phyloP scores from a whole-genome alignment of 2,329 filamentous ascomycete species.

The Zymoseptoria brevis region DNA sequence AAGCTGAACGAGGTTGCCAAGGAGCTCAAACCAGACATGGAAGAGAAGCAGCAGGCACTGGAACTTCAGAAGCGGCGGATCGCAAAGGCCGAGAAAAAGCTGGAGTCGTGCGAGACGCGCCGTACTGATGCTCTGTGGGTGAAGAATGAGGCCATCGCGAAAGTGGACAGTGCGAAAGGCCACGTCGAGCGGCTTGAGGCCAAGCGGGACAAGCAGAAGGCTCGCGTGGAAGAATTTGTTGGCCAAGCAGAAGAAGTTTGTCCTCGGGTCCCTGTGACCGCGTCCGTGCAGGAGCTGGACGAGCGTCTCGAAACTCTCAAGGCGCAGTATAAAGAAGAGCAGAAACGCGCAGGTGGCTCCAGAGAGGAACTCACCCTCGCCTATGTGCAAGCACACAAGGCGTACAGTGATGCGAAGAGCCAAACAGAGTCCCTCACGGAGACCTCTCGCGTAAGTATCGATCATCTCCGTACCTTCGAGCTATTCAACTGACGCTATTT shows the following conservation, averaged over 20 bases:
- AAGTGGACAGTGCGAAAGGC: slow-evolving; percentile 24
- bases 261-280: slow-evolving; percentile 24
- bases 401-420: slow-evolving; percentile 18
- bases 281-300: slow-evolving; percentile 24
- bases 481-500: slow-evolving; percentile 14
- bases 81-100: slow-evolving; percentile 26
- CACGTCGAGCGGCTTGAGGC: slow-evolving; percentile 24
- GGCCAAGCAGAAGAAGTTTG: slow-evolving; percentile 17
- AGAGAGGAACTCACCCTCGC: slow-evolving; percentile 2
- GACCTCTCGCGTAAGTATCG: neutral
- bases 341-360: neutral
- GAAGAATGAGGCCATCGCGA: slow-evolving; percentile 35
- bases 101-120: slow-evolving; percentile 25
- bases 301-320: slow-evolving; percentile 3
- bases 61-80: slow-evolving; percentile 18
- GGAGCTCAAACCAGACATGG: slow-evolving; percentile 26
- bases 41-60: slow-evolving; percentile 24
- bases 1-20: slow-evolving; percentile 32
- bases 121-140: slow-evolving; percentile 31
- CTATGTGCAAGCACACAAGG: slow-evolving; percentile 4
- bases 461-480: neutral
- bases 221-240: slow-evolving; percentile 20
- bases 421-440: neutral
- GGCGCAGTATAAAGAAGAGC: slow-evolving; percentile 2
- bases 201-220: slow-evolving; percentile 24